Evolutionary conservation across 139 green algal genomes (phyloP), one percentile per base, ranked within the genome.

Genomic region (Chlamydomonas urium): DNA sequence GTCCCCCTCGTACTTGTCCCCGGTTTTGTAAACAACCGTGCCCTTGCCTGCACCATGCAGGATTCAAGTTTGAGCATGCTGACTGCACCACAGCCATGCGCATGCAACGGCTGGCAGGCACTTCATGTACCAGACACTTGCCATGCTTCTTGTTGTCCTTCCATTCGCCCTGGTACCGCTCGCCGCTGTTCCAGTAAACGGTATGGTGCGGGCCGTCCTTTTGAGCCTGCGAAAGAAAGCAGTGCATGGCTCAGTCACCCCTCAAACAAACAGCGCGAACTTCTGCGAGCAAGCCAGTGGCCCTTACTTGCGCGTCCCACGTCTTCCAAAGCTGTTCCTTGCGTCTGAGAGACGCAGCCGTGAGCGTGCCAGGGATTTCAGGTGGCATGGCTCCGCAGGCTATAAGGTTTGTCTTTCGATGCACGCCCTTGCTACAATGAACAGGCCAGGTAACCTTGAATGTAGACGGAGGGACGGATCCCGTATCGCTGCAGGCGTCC

Each of bases 1-100:
- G 66, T 90, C 85, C 3, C 88, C 88, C 48, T 92, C 87, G 67
- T 93, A 93, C 67, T 86, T 90, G 73, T 93, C 84, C 2, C 74
- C 83, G 58, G 89, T 91, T 32, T 84, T 88, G 73, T 90, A 91
- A 2, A 87, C 75, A 0, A 86, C 65, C 23, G 83, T 86, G 2
- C 88, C 88, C 68, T 90, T 88, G 63, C 83, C 83, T 71, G 65
- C 33, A 24, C 61, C 21, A 17, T 56, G 45, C 45, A 56, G 45
- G 45, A 26, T 56, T 56, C 45, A 21, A 26, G 45, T 56, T 56
- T 56, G n/a, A 17, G 45, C 45, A 56, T 56, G 45, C 21, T 56
- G 45, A 56, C 17, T 17, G 45, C n/a, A n/a, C n/a, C n/a, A n/a
- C n/a, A n/a, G n/a, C n/a, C n/a, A n/a, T n/a, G n/a, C n/a, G 45